phyloP scores from a whole-genome alignment of 2,329 filamentous ascomycete genomes.

The Colletotrichum sp. region DNA sequence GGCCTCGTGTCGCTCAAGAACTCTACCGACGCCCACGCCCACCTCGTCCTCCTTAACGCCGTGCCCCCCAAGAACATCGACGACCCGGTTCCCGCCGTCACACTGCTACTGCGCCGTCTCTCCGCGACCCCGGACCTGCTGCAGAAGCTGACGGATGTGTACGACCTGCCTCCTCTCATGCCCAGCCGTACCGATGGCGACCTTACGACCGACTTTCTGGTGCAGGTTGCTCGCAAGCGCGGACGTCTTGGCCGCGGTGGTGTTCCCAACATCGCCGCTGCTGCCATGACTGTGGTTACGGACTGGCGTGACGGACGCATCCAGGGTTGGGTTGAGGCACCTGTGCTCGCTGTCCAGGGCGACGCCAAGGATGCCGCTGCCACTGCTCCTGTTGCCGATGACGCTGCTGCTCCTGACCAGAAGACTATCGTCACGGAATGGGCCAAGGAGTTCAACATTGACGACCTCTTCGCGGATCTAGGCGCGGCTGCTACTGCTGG shows the following conservation, averaged over 20 bases:
- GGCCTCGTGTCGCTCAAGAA: slow-evolving; percentile 60
- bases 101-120: slow-evolving; percentile 81
- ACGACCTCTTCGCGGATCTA: slow-evolving; percentile 84
- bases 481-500: slow-evolving; percentile 31
- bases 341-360: slow-evolving; percentile 60
- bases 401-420: slow-evolving; percentile 64
- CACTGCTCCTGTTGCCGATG: slow-evolving; percentile 39
- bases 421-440: slow-evolving; percentile 91
- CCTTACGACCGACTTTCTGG: slow-evolving; percentile 84
- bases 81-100: slow-evolving; percentile 88
- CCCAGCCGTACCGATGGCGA: slow-evolving; percentile 71
- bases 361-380: slow-evolving; percentile 36
- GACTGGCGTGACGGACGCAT: slow-evolving; percentile 97
- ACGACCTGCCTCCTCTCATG: slow-evolving; percentile 83
- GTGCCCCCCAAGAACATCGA: slow-evolving; percentile 93
- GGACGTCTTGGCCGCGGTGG: slow-evolving; percentile 88
- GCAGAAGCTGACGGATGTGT: slow-evolving; percentile 80
- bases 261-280: slow-evolving; percentile 84
- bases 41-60: slow-evolving; percentile 87
- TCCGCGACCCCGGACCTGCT: slow-evolving; percentile 76
- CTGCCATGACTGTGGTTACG: slow-evolving; percentile 92
- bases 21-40: slow-evolving; percentile 76
- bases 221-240: slow-evolving; percentile 93
- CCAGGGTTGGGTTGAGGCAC: slow-evolving; percentile 87
- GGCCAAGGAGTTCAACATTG: slow-evolving; percentile 94